A percentile compares a stretch with the other conserved stretches of the same genome.
Conservation (phyloP, 371 early-diverging fungal genomes). For the Mortierella sp. region DNA sequence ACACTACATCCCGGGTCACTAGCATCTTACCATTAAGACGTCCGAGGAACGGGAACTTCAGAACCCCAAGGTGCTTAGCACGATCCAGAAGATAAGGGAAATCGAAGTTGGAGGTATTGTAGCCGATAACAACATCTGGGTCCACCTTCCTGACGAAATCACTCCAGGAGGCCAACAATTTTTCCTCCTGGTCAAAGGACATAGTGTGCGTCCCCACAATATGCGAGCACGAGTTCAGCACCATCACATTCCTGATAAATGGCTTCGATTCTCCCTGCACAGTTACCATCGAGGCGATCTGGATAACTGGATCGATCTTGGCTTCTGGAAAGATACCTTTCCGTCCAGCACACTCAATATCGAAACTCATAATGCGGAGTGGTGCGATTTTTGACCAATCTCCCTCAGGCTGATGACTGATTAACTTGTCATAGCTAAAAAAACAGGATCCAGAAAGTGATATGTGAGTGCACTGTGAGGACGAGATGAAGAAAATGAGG, state of each 20-base stretch:
- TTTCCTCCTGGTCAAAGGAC: constrained; percentile 87
- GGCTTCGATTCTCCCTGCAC: constrained; percentile 91
- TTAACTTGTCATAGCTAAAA: constrained; percentile 74
- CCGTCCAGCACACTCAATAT: constrained; percentile 99
- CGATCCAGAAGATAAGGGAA: constrained; percentile 98
- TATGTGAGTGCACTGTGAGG: background rate
- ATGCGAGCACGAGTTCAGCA: constrained; percentile 87
- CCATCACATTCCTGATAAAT: constrained; percentile 94
- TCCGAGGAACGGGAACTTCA: constrained; percentile 88
- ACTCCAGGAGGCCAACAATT: constrained; percentile 90
- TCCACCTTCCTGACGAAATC: constrained; percentile 90
- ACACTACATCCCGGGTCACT: too few relatives aligned
- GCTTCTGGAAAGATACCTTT: constrained; percentile 98
- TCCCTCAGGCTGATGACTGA: constrained; percentile 89
- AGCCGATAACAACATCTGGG: constrained; percentile 99
- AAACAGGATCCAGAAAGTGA: background rate
- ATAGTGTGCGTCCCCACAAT: constrained; percentile 95
- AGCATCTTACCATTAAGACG: constrained; percentile 71
- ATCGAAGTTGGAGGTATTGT: constrained; percentile 99
- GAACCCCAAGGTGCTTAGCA: constrained; percentile 82
- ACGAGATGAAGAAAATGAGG: background rate
- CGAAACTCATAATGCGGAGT: constrained; percentile 96
- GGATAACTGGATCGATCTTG: constrained; percentile 97
- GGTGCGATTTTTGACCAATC: constrained; percentile 97
- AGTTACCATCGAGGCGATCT: constrained; percentile 97